Evolutionary conservation across 306 rosid species (phyloP).

Genomic region (Hippophae tibetana): DNA sequence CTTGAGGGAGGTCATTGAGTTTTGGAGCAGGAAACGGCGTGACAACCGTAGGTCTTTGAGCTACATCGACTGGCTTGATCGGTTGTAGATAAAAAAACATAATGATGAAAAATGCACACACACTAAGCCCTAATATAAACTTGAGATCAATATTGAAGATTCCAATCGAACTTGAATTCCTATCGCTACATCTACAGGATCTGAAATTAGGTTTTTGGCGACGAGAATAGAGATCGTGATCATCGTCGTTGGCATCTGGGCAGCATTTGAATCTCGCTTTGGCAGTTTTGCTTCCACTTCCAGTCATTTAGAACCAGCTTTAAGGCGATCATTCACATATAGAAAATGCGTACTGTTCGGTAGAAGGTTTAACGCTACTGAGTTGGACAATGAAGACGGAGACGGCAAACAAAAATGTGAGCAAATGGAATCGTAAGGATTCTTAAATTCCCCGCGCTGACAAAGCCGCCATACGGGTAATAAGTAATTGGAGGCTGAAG

Average conservation of each 20-base stretch:
- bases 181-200: constrained; percentile 32
- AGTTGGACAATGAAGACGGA: too few relatives aligned
- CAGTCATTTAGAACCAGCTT: constrained; percentile 33
- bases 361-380: too few relatives aligned
- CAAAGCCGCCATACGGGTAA: too few relatives aligned
- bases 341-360: too few relatives aligned
- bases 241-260: constrained; percentile 19
- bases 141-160: constrained; percentile 44
- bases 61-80: constrained; percentile 18
- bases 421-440: too few relatives aligned
- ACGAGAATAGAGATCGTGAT: constrained; percentile 16
- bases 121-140: constrained; percentile 33
- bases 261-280: constrained; percentile 47
- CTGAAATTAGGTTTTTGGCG: constrained; percentile 17
- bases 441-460: too few relatives aligned
- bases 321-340: too few relatives aligned
- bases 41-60: constrained; percentile 40
- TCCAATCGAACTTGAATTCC: constrained; percentile 34
- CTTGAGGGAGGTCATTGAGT: constrained; percentile 90
- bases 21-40: constrained; percentile 83
- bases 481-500: too few relatives aligned
- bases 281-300: constrained; percentile 39
- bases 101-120: constrained; percentile 44
- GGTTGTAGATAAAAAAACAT: constrained; percentile 38
- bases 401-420: too few relatives aligned